These are phyloP conservation scores for Crataegus laevigata DNA, from an alignment of 306 rosid species.

Conservation along the genomic window DNA sequence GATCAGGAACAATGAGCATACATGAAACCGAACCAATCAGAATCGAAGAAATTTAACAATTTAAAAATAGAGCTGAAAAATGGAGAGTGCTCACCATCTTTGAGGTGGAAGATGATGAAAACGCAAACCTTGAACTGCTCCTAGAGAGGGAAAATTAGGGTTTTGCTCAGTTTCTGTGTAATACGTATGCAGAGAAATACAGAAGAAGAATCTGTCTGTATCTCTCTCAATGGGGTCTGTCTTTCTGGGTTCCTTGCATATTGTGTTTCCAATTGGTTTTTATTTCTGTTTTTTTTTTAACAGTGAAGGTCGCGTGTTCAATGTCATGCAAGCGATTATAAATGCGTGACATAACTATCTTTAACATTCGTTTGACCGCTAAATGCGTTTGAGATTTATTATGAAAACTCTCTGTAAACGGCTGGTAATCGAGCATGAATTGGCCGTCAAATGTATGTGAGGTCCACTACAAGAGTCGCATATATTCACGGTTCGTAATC, in stretches of 20 bases:
- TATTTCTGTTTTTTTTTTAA: neutral
- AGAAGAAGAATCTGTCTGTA: neutral
- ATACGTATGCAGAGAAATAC: neutral
- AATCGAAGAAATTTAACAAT: neutral
- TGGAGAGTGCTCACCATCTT: slow-evolving; percentile 22
- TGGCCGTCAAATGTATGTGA: neutral
- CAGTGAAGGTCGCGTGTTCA: accelerated
- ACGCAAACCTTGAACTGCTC: neutral
- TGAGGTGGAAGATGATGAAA: neutral
- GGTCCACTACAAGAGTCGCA: neutral
- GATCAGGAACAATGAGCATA: neutral
- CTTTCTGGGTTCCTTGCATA: neutral
- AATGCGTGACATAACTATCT: neutral
- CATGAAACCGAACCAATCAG: neutral
- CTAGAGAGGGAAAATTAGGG: slow-evolving; percentile 18
- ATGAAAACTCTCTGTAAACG: neutral
- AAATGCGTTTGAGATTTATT: neutral
- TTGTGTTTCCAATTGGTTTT: neutral
- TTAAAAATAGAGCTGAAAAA: neutral
- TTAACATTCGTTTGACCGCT: accelerated
- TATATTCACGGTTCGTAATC: neutral
- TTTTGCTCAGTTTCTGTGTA: slow-evolving; percentile 1
- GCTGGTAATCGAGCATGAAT: neutral
- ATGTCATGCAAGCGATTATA: neutral
- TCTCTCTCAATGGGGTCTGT: neutral